Percentiles rank a stretch among this genome's conserved stretches.
These are phyloP conservation scores for Komagataea norvegica DNA, from an alignment of 1,139 yeast genomes.

Conservation along the genomic window DNA sequence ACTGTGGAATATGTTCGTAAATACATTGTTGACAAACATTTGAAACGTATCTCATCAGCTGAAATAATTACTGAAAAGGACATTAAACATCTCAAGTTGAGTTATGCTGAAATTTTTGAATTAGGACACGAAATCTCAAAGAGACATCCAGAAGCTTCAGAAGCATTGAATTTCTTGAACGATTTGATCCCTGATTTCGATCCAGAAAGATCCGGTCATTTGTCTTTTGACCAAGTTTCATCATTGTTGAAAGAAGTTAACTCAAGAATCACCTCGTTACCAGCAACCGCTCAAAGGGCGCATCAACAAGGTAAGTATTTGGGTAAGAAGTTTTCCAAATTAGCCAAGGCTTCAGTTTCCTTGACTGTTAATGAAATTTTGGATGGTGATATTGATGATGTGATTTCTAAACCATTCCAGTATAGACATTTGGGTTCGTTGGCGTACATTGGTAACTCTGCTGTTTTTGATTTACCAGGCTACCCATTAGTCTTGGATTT, in stretches of 20 bases:
- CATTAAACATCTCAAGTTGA: conserved; percentile 38
- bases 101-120: conserved; percentile 42
- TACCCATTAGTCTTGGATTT: conserved; percentile 54
- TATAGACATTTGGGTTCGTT: conserved; percentile 57
- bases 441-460: conserved; percentile 62
- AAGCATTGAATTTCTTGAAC: conserved; percentile 46
- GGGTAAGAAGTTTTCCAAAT: conserved; percentile 48
- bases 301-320: conserved; percentile 59
- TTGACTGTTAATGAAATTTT: conserved; percentile 38
- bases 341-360: conserved; percentile 39
- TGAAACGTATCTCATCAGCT: conserved; percentile 29
- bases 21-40: conserved; percentile 37
- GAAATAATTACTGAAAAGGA: conserved; percentile 39
- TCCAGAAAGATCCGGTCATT: conserved; percentile 39
- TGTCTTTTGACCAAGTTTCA: conserved; percentile 46
- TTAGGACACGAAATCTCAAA: conserved; percentile 42
- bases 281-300: conserved; percentile 68
- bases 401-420: conserved; percentile 49
- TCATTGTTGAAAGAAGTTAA: conserved; percentile 48
- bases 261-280: conserved; percentile 55
- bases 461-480: conserved; percentile 60
- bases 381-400: conserved; percentile 49
- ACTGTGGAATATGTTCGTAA: conserved; percentile 43
- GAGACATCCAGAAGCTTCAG: conserved; percentile 54
- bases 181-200: conserved; percentile 49